Conservation (phyloP, 2,329 filamentous ascomycete species). For the Alternaria gaisen region DNA sequence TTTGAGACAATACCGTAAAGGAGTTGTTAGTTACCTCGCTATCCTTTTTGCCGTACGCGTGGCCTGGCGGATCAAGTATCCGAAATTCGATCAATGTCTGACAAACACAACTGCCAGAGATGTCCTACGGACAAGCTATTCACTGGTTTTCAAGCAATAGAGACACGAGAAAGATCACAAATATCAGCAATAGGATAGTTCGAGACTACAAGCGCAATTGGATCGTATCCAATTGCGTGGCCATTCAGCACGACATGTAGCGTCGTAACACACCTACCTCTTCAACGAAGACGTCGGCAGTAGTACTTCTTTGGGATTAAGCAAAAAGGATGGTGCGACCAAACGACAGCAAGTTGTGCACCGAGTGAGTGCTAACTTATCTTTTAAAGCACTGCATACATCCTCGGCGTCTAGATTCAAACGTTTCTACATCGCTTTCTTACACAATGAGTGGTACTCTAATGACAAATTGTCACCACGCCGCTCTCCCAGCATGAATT, state of each 20-base stretch:
- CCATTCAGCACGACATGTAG: not conserved
- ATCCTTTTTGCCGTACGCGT: not conserved
- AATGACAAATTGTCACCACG: not conserved
- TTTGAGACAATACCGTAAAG: not conserved
- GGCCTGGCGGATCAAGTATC: not conserved
- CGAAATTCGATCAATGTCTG: not conserved
- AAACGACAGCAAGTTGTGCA: not conserved
- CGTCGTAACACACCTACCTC: constrained; percentile 3
- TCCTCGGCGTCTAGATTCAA: not conserved
- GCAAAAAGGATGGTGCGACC: not conserved
- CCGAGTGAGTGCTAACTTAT: not conserved
- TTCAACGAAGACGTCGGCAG: not conserved
- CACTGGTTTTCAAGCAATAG: not conserved
- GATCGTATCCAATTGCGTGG: not conserved
- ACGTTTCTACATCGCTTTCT: not conserved
- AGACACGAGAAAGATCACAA: not conserved
- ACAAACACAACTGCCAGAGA: not conserved
- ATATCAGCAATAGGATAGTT: constrained; percentile 1
- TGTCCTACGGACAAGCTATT: not conserved
- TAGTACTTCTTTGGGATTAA: not conserved
- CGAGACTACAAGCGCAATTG: not conserved
- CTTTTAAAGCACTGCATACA: not conserved
- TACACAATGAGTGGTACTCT: not conserved
- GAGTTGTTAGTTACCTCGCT: not conserved
- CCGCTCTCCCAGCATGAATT: not conserved